Evolutionary conservation across 2,329 filamentous ascomycete genomes (phyloP), one percentile per base, ranked within the genome.

Genomic region (Aspergillus versicolor): DNA sequence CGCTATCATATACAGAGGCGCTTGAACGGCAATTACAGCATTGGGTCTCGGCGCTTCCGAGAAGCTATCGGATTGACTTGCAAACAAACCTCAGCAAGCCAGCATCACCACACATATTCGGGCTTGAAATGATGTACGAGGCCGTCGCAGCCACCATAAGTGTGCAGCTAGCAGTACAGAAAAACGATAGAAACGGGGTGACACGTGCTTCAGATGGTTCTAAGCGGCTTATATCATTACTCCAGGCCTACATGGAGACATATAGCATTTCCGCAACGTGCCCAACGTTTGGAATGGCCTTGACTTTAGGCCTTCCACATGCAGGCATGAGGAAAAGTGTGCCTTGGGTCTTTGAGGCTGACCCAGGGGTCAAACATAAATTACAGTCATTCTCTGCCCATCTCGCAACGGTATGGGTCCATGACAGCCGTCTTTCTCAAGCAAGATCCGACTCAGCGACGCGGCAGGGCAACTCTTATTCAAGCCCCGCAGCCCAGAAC

Each of bases 261-360:
- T 76, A 74, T 58, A 74, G 75, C 30, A 71, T 72, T 54, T 75
- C 67, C 37, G 76, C 70, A 48, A 74, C 65, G 50, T 73, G 61
- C 60, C 76, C 70, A 54, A 82, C 70, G 0, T 76, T 76, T 54
- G 75, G 75, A 21, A 71, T 73, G 61, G 70, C 75, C 22, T 64
- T 77, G 27, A 72, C 67, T 40, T 69, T 69, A 53, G 70, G 71
- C 15, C 67, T 73, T 70, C 59, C 62, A 3, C 50, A 37, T 5
- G 37, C 50, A 17, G 42, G 37, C n/a, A 49, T 57, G n/a, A 60
- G 49, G 12, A 54, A 54, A 12, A 37, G 30, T 11, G 32, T 58
- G 2, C 22, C 57, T 4, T 51, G 48, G n/a, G 40, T 45, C 2
- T 64, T 63, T 2, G 67, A 71, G 22, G 41, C 67, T 17, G 68